A percentile compares a stretch with the other conserved stretches of the same genome.
These are phyloP conservation scores for Neurospora cerealis DNA, from an alignment of 495 filamentous ascomycete species.

Conservation along the genomic window DNA sequence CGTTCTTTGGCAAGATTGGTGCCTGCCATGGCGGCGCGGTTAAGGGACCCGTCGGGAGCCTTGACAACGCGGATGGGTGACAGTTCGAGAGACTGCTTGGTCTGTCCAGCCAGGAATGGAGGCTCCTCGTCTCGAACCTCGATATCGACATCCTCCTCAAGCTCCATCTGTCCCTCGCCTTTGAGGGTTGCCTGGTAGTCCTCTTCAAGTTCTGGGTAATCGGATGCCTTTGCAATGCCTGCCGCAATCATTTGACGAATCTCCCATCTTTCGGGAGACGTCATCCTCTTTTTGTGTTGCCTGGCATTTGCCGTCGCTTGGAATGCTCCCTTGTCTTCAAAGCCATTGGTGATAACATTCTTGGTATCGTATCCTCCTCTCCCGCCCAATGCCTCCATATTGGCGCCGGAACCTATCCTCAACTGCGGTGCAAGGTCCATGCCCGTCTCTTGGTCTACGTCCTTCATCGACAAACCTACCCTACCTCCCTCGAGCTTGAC, in stretches of 20 bases:
- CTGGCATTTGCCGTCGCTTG: slow-evolving; percentile 25
- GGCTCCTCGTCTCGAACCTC: slow-evolving; percentile 94
- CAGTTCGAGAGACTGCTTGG: slow-evolving; percentile 86
- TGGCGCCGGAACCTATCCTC: slow-evolving; percentile 82
- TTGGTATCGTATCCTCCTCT: slow-evolving; percentile 5
- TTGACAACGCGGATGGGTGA: slow-evolving; percentile 95
- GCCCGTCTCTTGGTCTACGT: slow-evolving; percentile 87
- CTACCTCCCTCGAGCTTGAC: slow-evolving; percentile 70
- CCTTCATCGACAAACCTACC: slow-evolving; percentile 91
- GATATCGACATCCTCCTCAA: slow-evolving; percentile 96
- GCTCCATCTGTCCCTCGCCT: slow-evolving; percentile 80
- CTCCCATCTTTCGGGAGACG: slow-evolving; percentile 93
- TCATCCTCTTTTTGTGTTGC: slow-evolving; percentile 78
- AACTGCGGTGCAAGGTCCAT: slow-evolving; percentile 73
- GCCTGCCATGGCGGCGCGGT: slow-evolving; percentile 89
- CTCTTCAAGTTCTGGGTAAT: slow-evolving; percentile 91
- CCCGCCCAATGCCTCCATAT: slow-evolving; percentile 71
- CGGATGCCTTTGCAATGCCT: slow-evolving; percentile 77
- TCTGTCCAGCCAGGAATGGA: slow-evolving; percentile 91
- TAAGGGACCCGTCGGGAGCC: slow-evolving; percentile 91
- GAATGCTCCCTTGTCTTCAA: slow-evolving; percentile 11
- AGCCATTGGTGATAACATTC: neutral
- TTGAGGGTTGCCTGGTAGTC: slow-evolving; percentile 82
- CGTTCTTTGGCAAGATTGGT: slow-evolving; percentile 84
- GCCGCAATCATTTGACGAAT: slow-evolving; percentile 94